phyloP scores from a whole-genome alignment of 495 filamentous ascomycete species.

The Hypomontagnella submonticulosa region DNA sequence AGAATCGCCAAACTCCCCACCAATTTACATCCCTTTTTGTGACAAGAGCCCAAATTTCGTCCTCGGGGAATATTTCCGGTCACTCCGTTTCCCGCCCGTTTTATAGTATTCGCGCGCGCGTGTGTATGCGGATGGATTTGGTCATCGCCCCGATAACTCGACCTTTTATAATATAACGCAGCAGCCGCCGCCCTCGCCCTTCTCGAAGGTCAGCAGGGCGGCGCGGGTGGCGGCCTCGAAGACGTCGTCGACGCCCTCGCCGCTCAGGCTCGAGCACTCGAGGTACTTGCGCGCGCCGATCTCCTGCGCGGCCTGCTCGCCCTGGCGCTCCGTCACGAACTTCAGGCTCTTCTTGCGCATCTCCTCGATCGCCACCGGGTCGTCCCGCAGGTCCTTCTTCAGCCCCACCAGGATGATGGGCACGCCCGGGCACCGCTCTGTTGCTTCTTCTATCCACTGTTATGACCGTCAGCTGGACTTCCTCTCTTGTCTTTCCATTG shows the following conservation, averaged over 20 bases:
- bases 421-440: slow-evolving; percentile 90
- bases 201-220: slow-evolving; percentile 92
- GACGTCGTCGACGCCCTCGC: slow-evolving; percentile 98
- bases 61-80: too few species aligned
- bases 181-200: slow-evolving; percentile 82
- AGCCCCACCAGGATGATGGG: slow-evolving; percentile 97
- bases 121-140: too few species aligned
- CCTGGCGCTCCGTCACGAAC: slow-evolving; percentile 85
- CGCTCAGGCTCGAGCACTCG: slow-evolving; percentile 96
- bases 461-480: slow-evolving; percentile 14
- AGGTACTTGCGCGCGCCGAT: slow-evolving; percentile 96
- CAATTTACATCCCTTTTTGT: too few species aligned
- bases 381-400: slow-evolving; percentile 97
- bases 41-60: too few species aligned
- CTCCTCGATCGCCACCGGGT: slow-evolving; percentile 92
- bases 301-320: slow-evolving; percentile 79
- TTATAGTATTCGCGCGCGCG: not conserved
- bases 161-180: slow-evolving; percentile 86
- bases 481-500: not conserved
- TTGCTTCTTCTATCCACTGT: slow-evolving; percentile 97
- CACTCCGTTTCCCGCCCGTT: not conserved
- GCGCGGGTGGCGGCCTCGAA: slow-evolving; percentile 98
- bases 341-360: slow-evolving; percentile 94
- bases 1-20: too few species aligned
- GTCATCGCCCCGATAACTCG: not conserved